phyloP scores from a whole-genome alignment of 2,329 filamentous ascomycete genomes.

The Diaporthe ilicicola region DNA sequence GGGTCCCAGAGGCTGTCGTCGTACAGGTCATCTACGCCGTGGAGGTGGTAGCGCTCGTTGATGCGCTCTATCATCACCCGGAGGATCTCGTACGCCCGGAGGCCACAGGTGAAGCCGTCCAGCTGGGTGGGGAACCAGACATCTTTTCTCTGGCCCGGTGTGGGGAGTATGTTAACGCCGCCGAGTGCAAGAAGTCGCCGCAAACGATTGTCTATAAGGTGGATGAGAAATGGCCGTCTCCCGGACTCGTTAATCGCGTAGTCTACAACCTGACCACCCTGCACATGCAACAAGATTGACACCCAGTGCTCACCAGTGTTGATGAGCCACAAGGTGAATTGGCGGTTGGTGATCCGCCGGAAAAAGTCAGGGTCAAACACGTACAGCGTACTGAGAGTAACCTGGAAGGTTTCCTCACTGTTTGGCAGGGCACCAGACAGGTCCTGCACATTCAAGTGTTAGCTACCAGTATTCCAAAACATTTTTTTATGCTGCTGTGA shows the following conservation, averaged over 20 bases:
- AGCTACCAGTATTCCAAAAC: background rate
- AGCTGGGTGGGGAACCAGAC: background rate
- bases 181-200: background rate
- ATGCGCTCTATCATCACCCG: slow-evolving; percentile 2
- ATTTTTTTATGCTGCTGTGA: background rate
- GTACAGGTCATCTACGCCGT: background rate
- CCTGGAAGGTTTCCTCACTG: background rate
- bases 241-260: background rate
- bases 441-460: background rate
- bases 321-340: background rate
- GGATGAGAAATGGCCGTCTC: background rate
- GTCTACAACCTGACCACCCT: background rate
- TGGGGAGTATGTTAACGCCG: background rate
- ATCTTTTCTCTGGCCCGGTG: background rate
- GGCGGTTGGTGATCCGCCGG: background rate
- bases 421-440: background rate
- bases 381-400: background rate
- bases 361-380: slow-evolving; percentile 15
- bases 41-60: background rate
- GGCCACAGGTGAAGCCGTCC: background rate
- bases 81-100: background rate
- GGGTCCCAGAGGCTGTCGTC: background rate
- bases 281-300: background rate
- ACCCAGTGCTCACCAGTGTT: background rate
- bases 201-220: background rate